Percentiles rank a stretch among this genome's conserved stretches.
Evolutionary conservation across 441 rosid genomes (phyloP).

Genomic region (Populus hybrid): DNA sequence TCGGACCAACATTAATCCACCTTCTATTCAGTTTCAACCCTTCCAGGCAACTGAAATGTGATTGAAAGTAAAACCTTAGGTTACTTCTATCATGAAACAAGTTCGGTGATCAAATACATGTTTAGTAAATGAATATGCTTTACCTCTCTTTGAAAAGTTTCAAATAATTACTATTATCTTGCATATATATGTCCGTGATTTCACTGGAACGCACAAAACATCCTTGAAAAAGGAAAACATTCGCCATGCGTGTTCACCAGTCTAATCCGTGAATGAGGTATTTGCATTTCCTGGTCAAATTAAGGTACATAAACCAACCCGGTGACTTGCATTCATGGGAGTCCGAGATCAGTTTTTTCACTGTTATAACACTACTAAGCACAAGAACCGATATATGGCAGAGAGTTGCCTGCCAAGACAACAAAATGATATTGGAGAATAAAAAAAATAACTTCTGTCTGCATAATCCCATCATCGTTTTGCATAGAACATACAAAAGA

Average conservation of each 20-base stretch:
- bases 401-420: not conserved
- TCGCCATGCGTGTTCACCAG: not conserved
- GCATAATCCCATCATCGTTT: not conserved
- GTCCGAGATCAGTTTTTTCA: not conserved
- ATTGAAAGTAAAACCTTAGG: not conserved
- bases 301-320: not conserved
- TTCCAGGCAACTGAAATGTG: not conserved
- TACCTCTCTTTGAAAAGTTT: not conserved
- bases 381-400: not conserved
- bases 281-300: not conserved
- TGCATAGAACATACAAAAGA: not conserved
- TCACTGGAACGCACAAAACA: not conserved
- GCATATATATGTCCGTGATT: not conserved
- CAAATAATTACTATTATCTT: not conserved
- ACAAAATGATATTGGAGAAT: not conserved
- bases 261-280: not conserved
- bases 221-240: not conserved
- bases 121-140: not conserved
- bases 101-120: not conserved
- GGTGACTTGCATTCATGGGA: not conserved
- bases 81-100: not conserved
- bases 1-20: not conserved
- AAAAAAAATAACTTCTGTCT: not conserved
- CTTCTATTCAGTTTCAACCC: not conserved
- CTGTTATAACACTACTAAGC: not conserved